Base-by-base conservation (phyloP, 2,329 filamentous ascomycete species). In the Esteya vermicola region DNA sequence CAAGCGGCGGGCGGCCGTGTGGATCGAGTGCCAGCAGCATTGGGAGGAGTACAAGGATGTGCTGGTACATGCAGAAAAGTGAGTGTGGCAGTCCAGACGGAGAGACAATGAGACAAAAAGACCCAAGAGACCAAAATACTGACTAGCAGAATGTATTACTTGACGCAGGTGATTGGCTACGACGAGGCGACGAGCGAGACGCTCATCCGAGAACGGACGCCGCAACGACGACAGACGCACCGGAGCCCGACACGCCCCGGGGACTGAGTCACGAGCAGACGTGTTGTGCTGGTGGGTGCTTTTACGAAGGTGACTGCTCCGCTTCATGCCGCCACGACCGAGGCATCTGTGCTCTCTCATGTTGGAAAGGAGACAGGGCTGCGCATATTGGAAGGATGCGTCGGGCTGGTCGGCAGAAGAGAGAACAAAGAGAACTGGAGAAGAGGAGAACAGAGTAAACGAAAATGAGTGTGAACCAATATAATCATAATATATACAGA, bases 51-150 rank as follows among this genome's bases (percentile, higher is more conserved):
- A 85, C 54, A 80, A 78, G 60, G 68, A 71, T 52, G 68, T 71
- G 54, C 71, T 86, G 54, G 72, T 75, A 33, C 70, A 67, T 38
- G 77, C 81, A 51, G 82, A 85, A 50, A 89, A 83, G 86, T 94
- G 62, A 72, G 79, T 32, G n/a, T 14, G 18, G 10, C n/a, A 40
- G 19, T 25, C 6, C 12, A 31, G 28, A 31, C 12, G 28, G 18
- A 18, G 33, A 33, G 32, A 21, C 6, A 14, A 23, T 12, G 20
- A 34, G 12, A n/a, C 7, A 14, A 9, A 34, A 21, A 22, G 27
- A 13, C n/a, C 16, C 16, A 4, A 9, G 4, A 20, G 28, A 28
- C 26, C 5, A 28, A 31, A 18, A 31, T 6, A 16, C 39, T 41
- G 14, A 41, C 39, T 16, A 9, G 6, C 42, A 75, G 70, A 47